Conservation (phyloP, 1,284 basidiomycete genomes). For the Ustanciosporium gigantosporum region DNA sequence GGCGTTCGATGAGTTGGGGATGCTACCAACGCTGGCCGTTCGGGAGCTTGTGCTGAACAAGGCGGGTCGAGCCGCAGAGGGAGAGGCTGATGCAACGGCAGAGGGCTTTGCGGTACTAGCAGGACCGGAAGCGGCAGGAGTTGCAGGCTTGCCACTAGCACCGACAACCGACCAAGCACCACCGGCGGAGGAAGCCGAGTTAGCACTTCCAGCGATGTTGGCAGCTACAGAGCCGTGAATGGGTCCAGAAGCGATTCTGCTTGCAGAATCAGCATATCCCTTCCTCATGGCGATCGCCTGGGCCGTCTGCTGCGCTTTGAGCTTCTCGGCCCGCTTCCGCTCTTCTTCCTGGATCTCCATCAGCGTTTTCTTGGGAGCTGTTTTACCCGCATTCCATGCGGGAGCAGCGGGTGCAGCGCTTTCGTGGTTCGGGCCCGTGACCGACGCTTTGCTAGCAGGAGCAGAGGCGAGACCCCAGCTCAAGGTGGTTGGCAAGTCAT, state of each 20-base stretch:
- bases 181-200: constrained; percentile 20
- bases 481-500: constrained; percentile 54
- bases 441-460: constrained; percentile 68
- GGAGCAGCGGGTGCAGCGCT: constrained; percentile 66
- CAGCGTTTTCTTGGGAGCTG: constrained; percentile 80
- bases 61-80: constrained; percentile 13
- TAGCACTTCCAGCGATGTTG: too few relatives aligned
- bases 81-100: constrained; percentile 54
- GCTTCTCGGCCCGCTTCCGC: constrained; percentile 63
- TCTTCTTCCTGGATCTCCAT: constrained; percentile 99
- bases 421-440: constrained; percentile 73
- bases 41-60: constrained; percentile 1
- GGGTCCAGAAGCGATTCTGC: constrained; percentile 5
- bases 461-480: constrained; percentile 63
- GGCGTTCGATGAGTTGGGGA: neutral
- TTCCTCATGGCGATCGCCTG: constrained; percentile 63
- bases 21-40: constrained; percentile 2
- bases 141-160: constrained; percentile 70
- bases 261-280: constrained; percentile 74
- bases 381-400: constrained; percentile 41
- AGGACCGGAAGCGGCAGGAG: constrained; percentile 22
- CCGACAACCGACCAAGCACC: constrained; percentile 83
- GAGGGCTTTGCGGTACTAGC: constrained; percentile 24
- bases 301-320: constrained; percentile 68
- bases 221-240: constrained; percentile 63